Conservation (phyloP, 1,139 yeast species). For the Kodamaea sp. region DNA sequence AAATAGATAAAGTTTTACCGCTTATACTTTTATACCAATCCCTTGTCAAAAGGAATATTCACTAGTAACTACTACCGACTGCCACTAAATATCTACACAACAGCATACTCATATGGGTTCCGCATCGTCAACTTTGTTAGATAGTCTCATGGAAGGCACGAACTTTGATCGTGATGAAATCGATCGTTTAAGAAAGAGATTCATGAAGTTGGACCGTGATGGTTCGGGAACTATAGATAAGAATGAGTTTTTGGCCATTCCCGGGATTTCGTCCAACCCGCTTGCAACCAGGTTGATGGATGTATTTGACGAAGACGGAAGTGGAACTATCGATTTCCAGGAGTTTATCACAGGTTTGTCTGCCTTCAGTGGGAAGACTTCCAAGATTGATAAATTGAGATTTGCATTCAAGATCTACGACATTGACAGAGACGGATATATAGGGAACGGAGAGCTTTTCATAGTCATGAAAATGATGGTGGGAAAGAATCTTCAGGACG, state of each 20-base stretch:
- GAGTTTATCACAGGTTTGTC: slow-evolving; percentile 91
- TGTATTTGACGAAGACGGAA: slow-evolving; percentile 90
- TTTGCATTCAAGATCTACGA: slow-evolving; percentile 96
- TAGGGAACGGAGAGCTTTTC: slow-evolving; percentile 92
- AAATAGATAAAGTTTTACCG: too few relatives aligned
- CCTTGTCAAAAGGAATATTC: too few relatives aligned
- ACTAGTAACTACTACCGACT: too few relatives aligned
- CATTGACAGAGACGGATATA: slow-evolving; percentile 91
- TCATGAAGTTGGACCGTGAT: slow-evolving; percentile 93
- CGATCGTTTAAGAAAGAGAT: slow-evolving; percentile 85
- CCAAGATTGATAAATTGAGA: slow-evolving; percentile 76
- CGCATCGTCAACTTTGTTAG: slow-evolving; percentile 65
- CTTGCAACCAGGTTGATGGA: slow-evolving; percentile 88
- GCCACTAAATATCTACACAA: too few relatives aligned
- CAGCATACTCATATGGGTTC: slow-evolving; percentile 79
- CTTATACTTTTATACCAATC: too few relatives aligned
- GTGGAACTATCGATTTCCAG: slow-evolving; percentile 93
- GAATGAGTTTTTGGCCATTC: slow-evolving; percentile 86
- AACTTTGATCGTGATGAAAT: slow-evolving; percentile 88
- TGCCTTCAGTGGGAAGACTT: slow-evolving; percentile 88
- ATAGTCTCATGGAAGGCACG: slow-evolving; percentile 73
- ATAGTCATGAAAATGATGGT: slow-evolving; percentile 97
- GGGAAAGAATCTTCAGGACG: slow-evolving; percentile 83
- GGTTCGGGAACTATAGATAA: slow-evolving; percentile 91
- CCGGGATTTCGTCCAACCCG: slow-evolving; percentile 90